Evolutionary conservation across 768 basidiomycete species (phyloP), one percentile per base, ranked within the genome.

Genomic region (Hygrocybe coccinea): DNA sequence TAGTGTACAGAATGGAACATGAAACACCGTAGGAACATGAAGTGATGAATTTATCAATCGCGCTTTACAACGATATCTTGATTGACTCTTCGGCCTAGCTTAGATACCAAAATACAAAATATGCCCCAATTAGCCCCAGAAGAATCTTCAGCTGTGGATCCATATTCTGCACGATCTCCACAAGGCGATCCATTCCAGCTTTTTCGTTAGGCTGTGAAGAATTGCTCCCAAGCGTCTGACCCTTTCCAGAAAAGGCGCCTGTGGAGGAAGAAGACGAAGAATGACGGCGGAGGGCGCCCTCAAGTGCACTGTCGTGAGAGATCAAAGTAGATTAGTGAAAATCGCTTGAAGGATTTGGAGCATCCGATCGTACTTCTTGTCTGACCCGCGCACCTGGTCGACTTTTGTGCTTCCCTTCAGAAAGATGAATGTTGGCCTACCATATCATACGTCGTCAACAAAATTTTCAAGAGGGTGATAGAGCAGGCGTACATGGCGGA

Each of bases 341-440:
- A 15, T 24, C 44, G 29, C 55, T n/a, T n/a, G n/a, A n/a, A n/a
- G n/a, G n/a, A 46, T 33, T 33, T n/a, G 52, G 14, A n/a, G 14
- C 35, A 38, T 17, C 39, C 36, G 7, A 54, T 29, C 46, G 17
- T 51, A 92, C 89, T 65, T 62, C 65, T 67, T 79, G 65, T 92
- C 74, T 11, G 89, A 89, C 5, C 91, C 91, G 52, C 77, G 79
- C 24, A 93, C 83, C 71, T 78, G 77, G 62, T 88, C 86, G 19
- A 91, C 79, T 64, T 89, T 82, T 1, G 74, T 74, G 37, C 67
- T 73, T 17, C 87, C 87, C 62, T 81, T 84, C 56, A 92, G 62
- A 67, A 93, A 90, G 34, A 92, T 65, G 59, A 92, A 92, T 0
- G 91, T 91, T 2, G 91, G 91, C 91, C 89, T 91, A 52, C 21